These are phyloP conservation scores for Begonia fuchsioides DNA, from an alignment of 306 rosid species.

Conservation along the genomic window DNA sequence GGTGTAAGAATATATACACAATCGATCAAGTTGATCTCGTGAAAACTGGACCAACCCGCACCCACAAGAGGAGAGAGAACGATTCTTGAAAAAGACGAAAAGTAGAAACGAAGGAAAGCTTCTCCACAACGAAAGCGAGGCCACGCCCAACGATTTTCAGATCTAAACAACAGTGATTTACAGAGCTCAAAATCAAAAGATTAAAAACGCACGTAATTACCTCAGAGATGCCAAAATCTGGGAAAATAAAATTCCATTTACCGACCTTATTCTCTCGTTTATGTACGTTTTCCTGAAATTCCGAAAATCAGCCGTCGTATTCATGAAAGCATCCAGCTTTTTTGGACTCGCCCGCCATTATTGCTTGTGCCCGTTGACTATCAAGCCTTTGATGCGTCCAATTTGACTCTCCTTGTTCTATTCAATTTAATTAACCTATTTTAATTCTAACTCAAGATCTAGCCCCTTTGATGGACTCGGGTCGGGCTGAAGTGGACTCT, in stretches of 20 bases:
- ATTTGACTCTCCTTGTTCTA: too few species aligned
- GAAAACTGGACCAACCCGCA: slow-evolving; percentile 1
- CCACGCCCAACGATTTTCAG: slow-evolving; percentile 6
- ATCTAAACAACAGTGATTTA: slow-evolving; percentile 6
- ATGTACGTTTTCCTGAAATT: too few species aligned
- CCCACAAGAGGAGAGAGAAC: not conserved
- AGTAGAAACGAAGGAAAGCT: slow-evolving; percentile 3
- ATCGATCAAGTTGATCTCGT: not conserved
- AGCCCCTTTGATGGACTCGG: too few species aligned
- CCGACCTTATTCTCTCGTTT: too few species aligned
- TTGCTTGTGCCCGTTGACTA: too few species aligned
- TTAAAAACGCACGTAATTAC: not conserved
- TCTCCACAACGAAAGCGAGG: slow-evolving; percentile 7
- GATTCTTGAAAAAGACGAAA: slow-evolving; percentile 15
- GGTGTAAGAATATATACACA: not conserved
- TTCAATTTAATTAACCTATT: too few species aligned
- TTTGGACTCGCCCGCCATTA: too few species aligned
- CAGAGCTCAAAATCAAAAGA: not conserved
- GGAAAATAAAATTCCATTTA: not conserved
- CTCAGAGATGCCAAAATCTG: not conserved
- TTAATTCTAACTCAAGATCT: too few species aligned
- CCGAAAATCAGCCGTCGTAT: too few species aligned
- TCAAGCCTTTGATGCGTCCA: too few species aligned
- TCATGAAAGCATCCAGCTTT: too few species aligned
- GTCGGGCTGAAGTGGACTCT: too few species aligned